Evolutionary conservation across 441 rosid species (phyloP), one percentile per base, ranked within the genome.

Genomic region (Bocquillonia castaneifolia): DNA sequence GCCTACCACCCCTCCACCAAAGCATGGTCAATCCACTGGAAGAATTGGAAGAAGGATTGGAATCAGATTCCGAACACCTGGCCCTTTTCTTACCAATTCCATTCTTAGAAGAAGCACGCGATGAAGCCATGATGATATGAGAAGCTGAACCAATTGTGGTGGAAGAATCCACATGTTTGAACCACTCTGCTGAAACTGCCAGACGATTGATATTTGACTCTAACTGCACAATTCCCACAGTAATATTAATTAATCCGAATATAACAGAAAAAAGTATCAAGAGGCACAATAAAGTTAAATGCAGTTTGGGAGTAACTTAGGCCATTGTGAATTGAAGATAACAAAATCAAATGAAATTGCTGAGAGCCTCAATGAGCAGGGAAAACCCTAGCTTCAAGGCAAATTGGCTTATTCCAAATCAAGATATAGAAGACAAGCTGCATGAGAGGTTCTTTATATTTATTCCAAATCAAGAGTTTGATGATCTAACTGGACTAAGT

Each of bases 1-100:
- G 68, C 75, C 76, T 74, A 62, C 99, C 99, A 66, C 99, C 99
- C 72, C 99, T 92, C 97, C 97, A 88, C 97, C 97, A 94, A 73
- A 81, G 83, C 78, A 88, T 80, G 69, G 83, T 68, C 68, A 88
- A 80, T 70, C 92, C 96, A 63, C 83, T 78, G 48, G 86, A 76
- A 77, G 84, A 73, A 77, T 78, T 87, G 52, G 84, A 60, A 59
- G 83, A 53, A 39, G 84, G 85, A 58, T 82, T 85, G 53, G 75
- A 75, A 68, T 86, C 90, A 54, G 48, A 63, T 74, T 91, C 91
- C 36, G 81, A 72, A 61, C 51, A 23, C 74, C 78, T 84, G 57
- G 77, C 84, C 77, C 79, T 84, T 77, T 83, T 93, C 77, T 81
- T 86, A 75, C 85, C 80, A 78, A 81, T 66, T 34, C 88, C 88